Conservation (phyloP, 2,329 filamentous ascomycete species). For the Colletotrichum sp. region DNA sequence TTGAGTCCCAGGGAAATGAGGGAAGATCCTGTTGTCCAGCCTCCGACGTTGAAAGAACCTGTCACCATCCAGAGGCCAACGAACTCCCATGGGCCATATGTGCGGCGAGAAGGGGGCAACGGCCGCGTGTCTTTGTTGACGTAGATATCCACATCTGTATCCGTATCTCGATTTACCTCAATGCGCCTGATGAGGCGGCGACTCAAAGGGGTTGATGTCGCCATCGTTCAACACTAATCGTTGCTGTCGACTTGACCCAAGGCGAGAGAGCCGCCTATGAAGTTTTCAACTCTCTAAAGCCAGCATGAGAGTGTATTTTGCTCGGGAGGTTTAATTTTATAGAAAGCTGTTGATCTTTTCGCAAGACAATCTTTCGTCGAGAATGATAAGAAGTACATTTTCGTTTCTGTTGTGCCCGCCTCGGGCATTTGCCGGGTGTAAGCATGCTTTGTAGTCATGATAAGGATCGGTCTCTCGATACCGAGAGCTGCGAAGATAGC, state of each 20-base stretch:
- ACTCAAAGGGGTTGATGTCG: background rate
- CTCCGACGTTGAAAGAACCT: conserved; percentile 33
- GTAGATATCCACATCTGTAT: conserved; percentile 24
- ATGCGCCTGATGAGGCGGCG: conserved; percentile 17
- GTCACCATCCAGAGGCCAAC: conserved; percentile 33
- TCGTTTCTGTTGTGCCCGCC: background rate
- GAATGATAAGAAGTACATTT: background rate
- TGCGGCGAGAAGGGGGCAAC: conserved; percentile 28
- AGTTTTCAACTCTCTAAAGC: background rate
- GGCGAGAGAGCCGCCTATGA: background rate
- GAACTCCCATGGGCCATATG: conserved; percentile 33
- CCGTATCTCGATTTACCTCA: conserved; percentile 23
- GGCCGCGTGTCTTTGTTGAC: conserved; percentile 31
- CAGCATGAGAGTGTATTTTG: background rate
- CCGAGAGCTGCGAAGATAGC: background rate
- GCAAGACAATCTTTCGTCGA: background rate
- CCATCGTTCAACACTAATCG: background rate
- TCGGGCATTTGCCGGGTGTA: background rate
- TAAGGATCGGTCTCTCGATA: background rate
- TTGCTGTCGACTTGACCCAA: background rate
- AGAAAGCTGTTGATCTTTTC: background rate
- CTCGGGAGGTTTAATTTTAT: background rate
- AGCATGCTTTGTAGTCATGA: background rate
- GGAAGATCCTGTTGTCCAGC: conserved; percentile 30
- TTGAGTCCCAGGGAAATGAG: conserved; percentile 25